These are phyloP conservation scores for Lithospermum erythrorhizon DNA, from an alignment of 257 asterid genomes.

Conservation along the genomic window DNA sequence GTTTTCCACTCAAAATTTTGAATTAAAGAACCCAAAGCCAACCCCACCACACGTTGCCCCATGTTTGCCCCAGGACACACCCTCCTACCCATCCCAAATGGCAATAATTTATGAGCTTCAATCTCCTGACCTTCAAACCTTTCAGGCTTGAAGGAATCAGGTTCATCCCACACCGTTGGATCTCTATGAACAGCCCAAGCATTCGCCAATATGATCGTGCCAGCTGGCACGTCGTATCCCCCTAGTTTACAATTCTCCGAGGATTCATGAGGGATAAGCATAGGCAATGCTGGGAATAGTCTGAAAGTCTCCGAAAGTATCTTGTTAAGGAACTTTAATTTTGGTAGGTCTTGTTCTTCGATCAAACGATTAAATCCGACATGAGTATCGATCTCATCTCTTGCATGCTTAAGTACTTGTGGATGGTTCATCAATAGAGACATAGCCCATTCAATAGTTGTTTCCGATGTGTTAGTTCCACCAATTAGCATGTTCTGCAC, in stretches of 20 bases:
- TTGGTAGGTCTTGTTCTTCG: conserved; percentile 1
- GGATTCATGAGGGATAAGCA: conserved; percentile 6
- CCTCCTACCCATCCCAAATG: conserved; percentile 7
- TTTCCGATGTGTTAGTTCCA: conserved; percentile 6
- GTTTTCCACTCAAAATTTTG: conserved; percentile 10
- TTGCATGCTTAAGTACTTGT: background rate
- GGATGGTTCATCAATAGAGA: conserved; percentile 7
- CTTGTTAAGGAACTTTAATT: conserved; percentile 2
- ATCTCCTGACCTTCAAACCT: conserved; percentile 1
- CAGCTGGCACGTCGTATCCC: background rate
- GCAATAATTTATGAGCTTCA: background rate
- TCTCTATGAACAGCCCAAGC: background rate
- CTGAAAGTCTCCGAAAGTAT: conserved; percentile 3
- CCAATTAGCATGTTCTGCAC: background rate
- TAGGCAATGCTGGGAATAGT: conserved; percentile 1
- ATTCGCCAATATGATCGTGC: background rate
- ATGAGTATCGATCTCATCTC: background rate
- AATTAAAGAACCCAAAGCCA: conserved; percentile 7
- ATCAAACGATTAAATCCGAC: conserved; percentile 2
- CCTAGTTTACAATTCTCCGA: conserved; percentile 1
- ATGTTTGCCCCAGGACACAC: background rate
- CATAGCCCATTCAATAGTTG: conserved; percentile 12
- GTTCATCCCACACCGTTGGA: conserved; percentile 3
- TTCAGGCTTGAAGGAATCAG: background rate
- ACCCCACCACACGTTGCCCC: background rate